Percentiles rank a stretch among this genome's conserved stretches.
These are phyloP conservation scores for Rehmannia glutinosa DNA, from an alignment of 257 asterid species.

Conservation along the genomic window DNA sequence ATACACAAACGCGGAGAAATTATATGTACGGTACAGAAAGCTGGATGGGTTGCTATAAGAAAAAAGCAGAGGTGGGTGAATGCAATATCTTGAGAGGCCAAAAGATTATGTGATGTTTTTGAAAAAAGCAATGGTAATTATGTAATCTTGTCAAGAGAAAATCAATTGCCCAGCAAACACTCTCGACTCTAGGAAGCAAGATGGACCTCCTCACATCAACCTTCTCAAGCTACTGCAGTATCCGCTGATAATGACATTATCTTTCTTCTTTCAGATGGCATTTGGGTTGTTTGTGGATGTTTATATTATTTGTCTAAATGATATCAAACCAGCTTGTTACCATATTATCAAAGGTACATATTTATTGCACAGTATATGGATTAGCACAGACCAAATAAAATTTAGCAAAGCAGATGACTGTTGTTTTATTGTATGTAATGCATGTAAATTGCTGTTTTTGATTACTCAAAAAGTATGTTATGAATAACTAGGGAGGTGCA, in stretches of 20 bases:
- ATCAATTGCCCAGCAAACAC: neutral
- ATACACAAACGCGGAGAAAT: neutral
- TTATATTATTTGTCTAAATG: neutral
- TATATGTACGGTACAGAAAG: neutral
- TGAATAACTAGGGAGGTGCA: neutral
- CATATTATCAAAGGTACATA: neutral
- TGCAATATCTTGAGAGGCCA: neutral
- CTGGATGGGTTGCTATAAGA: neutral
- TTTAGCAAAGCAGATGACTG: too few species aligned
- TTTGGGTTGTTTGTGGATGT: neutral
- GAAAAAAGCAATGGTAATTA: neutral
- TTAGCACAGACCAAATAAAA: too few species aligned
- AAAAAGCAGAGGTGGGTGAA: neutral
- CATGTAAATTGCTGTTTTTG: too few species aligned
- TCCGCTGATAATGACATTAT: neutral
- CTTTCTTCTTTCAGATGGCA: neutral
- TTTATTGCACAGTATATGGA: neutral
- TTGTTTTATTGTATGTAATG: too few species aligned
- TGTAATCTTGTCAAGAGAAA: neutral
- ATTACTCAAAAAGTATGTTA: neutral
- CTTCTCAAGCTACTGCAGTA: neutral
- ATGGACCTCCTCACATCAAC: neutral
- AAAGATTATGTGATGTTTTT: too few species aligned
- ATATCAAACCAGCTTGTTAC: neutral
- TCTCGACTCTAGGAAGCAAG: neutral